Evolutionary conservation across 2,329 filamentous ascomycete genomes (phyloP).

Genomic region (Scedosporium minutisporum): DNA sequence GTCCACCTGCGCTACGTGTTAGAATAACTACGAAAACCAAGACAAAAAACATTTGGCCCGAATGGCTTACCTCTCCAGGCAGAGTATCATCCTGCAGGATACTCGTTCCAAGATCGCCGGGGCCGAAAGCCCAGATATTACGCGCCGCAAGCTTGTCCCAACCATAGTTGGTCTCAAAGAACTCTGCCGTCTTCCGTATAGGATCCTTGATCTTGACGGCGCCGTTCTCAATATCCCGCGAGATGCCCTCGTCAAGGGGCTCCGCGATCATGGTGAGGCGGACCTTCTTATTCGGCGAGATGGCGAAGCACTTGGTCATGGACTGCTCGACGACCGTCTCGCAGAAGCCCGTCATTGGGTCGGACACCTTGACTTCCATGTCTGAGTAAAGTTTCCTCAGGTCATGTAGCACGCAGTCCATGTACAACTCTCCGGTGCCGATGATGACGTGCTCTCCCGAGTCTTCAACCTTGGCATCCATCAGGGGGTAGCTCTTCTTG

Average conservation of each 20-base stretch:
- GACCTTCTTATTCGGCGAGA: conserved; percentile 99
- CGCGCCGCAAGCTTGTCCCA: conserved; percentile 92
- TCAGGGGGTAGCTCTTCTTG: conserved; percentile 94
- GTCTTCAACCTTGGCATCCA: conserved; percentile 95
- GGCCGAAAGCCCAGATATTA: conserved; percentile 98
- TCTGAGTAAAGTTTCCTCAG: conserved; percentile 88
- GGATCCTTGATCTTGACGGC: conserved; percentile 88
- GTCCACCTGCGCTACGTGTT: conserved; percentile 54
- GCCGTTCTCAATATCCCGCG: conserved; percentile 86
- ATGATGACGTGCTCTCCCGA: conserved; percentile 93
- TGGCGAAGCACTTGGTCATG: conserved; percentile 93
- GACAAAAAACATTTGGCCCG: neutral
- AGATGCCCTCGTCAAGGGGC: conserved; percentile 87
- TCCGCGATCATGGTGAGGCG: conserved; percentile 98
- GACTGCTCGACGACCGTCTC: conserved; percentile 97
- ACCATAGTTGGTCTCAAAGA: conserved; percentile 93
- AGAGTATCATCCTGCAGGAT: conserved; percentile 95
- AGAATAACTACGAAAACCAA: conserved; percentile 10
- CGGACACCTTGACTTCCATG: conserved; percentile 98
- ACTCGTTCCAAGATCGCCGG: conserved; percentile 89
- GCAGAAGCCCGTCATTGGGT: conserved; percentile 94
- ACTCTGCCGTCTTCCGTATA: conserved; percentile 85
- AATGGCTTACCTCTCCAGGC: conserved; percentile 61
- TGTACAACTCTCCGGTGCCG: conserved; percentile 96
- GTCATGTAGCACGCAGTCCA: conserved; percentile 97